Evolutionary conservation across 2,329 filamentous ascomycete species (phyloP).

Genomic region (Aspergillus hortae): DNA sequence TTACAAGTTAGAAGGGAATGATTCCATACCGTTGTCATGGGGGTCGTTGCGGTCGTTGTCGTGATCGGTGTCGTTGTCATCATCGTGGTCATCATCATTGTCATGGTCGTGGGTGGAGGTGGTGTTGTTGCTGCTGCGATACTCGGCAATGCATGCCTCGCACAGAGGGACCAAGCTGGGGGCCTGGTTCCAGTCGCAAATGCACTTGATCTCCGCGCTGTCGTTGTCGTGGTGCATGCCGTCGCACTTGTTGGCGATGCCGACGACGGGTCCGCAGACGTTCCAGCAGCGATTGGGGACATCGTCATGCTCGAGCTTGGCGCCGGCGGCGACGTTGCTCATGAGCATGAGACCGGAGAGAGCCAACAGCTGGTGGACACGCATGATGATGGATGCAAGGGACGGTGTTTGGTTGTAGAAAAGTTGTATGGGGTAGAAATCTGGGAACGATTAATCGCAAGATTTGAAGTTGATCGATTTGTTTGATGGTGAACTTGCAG

Average conservation of each 20-base stretch:
- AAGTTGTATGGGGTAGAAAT: background rate
- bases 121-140: slow-evolving; percentile 13
- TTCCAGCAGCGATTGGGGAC: slow-evolving; percentile 26
- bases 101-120: slow-evolving; percentile 15
- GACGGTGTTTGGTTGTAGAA: background rate
- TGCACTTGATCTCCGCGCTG: slow-evolving; percentile 23
- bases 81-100: slow-evolving; percentile 7
- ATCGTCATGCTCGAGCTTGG: slow-evolving; percentile 26
- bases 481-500: background rate
- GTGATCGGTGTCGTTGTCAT: slow-evolving; percentile 10
- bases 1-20: background rate
- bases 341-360: slow-evolving; percentile 23
- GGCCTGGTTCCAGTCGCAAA: slow-evolving; percentile 25
- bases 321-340: slow-evolving; percentile 18
- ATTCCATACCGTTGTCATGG: slow-evolving; percentile 25
- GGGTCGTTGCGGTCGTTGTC: slow-evolving; percentile 11
- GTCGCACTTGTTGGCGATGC: slow-evolving; percentile 23
- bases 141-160: slow-evolving; percentile 31
- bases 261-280: slow-evolving; percentile 23
- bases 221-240: slow-evolving; percentile 18
- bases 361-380: slow-evolving; percentile 18
- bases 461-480: background rate
- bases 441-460: background rate
- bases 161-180: slow-evolving; percentile 27
- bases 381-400: slow-evolving; percentile 17